phyloP scores from a whole-genome alignment of 345 rosid genomes.

The Noccaea bulbosa region DNA sequence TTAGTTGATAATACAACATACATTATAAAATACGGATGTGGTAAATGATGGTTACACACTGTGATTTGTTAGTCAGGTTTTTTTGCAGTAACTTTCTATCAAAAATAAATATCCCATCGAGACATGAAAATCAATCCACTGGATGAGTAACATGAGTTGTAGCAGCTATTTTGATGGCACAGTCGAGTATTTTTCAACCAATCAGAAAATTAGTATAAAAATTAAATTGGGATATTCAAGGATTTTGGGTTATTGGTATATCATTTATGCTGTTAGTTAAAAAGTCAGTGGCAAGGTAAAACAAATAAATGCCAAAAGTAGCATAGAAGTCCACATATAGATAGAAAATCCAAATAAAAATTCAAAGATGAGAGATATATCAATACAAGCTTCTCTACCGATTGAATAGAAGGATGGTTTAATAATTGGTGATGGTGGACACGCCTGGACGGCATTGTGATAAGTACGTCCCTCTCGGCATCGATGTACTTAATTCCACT shows the following conservation, averaged over 20 bases:
- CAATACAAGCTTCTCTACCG: neutral
- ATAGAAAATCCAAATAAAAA: neutral
- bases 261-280: neutral
- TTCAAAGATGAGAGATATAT: neutral
- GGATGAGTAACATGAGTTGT: too few relatives aligned
- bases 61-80: too few relatives aligned
- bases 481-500: neutral
- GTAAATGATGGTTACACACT: too few relatives aligned
- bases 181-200: too few relatives aligned
- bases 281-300: neutral
- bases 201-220: too few relatives aligned
- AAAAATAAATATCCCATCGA: too few relatives aligned
- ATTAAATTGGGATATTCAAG: too few relatives aligned
- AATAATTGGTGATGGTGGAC: neutral
- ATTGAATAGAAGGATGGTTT: neutral
- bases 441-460: neutral
- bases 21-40: too few relatives aligned
- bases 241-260: neutral
- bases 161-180: too few relatives aligned
- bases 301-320: neutral
- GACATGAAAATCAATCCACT: too few relatives aligned
- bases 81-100: too few relatives aligned
- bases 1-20: too few relatives aligned
- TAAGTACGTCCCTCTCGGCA: neutral
- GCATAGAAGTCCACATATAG: neutral